Conservation (phyloP, 2,329 filamentous ascomycete species). For the Fusarium praegraminearum region DNA sequence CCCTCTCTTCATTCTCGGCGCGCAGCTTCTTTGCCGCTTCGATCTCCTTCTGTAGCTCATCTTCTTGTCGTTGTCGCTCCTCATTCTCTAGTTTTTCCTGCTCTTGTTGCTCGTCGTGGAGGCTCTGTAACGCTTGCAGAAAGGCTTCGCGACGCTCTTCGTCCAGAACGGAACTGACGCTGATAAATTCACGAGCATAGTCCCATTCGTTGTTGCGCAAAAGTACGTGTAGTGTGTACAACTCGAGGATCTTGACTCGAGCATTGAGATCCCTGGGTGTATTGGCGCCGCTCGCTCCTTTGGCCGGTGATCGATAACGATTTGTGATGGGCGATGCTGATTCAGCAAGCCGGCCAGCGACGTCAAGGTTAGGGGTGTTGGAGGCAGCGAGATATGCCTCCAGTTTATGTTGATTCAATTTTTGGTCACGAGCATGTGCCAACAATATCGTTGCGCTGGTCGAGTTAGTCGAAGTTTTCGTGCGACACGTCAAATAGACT, state of each 20-base stretch:
- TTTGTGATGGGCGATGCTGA: constrained; percentile 48
- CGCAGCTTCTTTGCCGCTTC: constrained; percentile 68
- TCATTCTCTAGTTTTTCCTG: constrained; percentile 74
- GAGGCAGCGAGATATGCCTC: constrained; percentile 89
- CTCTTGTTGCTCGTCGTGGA: constrained; percentile 85
- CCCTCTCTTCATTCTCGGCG: constrained; percentile 70
- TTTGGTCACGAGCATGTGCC: constrained; percentile 87
- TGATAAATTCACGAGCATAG: constrained; percentile 92
- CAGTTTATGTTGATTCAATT: constrained; percentile 84
- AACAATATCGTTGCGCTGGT: constrained; percentile 86
- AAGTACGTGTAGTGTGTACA: constrained; percentile 96
- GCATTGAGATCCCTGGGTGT: constrained; percentile 87
- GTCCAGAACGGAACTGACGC: constrained; percentile 85
- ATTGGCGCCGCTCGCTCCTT: constrained; percentile 73
- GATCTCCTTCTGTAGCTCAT: constrained; percentile 66
- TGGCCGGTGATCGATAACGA: constrained; percentile 61
- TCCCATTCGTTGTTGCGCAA: constrained; percentile 96
- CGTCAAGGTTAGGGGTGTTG: constrained; percentile 77
- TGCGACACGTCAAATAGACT: constrained; percentile 49
- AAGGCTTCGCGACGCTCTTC: constrained; percentile 93
- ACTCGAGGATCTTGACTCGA: constrained; percentile 90
- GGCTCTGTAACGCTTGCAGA: constrained; percentile 82
- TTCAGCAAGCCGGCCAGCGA: constrained; percentile 72
- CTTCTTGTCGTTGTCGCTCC: constrained; percentile 67
- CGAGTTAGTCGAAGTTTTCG: constrained; percentile 37